Conservation (phyloP, 1,139 yeast species). For the Candida tetrigidarum region DNA sequence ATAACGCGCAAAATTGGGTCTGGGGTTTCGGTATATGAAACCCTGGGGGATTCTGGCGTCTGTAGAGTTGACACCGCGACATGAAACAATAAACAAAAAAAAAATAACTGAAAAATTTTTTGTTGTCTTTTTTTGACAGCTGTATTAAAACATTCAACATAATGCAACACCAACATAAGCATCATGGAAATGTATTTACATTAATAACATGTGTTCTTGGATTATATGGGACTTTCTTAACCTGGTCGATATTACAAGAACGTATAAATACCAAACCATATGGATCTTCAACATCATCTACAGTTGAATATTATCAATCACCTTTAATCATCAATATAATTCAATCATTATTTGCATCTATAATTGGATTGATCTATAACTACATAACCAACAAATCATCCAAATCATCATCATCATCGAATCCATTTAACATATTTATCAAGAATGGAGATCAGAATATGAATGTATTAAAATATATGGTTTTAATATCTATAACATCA, state of each 20-base stretch:
- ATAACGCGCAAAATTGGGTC: no score
- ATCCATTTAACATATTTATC: slow-evolving; percentile 36
- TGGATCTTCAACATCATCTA: slow-evolving; percentile 46
- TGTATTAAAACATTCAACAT: not conserved
- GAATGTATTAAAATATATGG: slow-evolving; percentile 44
- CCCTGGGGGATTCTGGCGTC: no score
- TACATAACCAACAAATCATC: slow-evolving; percentile 31
- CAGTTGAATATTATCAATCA: slow-evolving; percentile 64
- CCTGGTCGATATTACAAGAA: slow-evolving; percentile 94
- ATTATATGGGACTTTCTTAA: slow-evolving; percentile 79
- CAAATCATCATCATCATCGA: no score
- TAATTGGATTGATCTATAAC: slow-evolving; percentile 69
- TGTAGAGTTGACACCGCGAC: no score
- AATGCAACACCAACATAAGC: slow-evolving; percentile 1
- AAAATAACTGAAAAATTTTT: not conserved
- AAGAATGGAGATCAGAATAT: slow-evolving; percentile 25
- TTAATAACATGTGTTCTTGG: slow-evolving; percentile 66
- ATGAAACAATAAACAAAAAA: not conserved
- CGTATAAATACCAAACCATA: slow-evolving; percentile 81
- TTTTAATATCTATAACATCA: slow-evolving; percentile 75
- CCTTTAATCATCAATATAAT: slow-evolving; percentile 75
- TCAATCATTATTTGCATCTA: slow-evolving; percentile 74
- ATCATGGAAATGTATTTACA: slow-evolving; percentile 22
- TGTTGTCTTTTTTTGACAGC: slow-evolving; percentile 1
- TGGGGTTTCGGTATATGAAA: no score